Conservation (phyloP, 116 monocot species). For the Cymodocea nodosa region DNA sequence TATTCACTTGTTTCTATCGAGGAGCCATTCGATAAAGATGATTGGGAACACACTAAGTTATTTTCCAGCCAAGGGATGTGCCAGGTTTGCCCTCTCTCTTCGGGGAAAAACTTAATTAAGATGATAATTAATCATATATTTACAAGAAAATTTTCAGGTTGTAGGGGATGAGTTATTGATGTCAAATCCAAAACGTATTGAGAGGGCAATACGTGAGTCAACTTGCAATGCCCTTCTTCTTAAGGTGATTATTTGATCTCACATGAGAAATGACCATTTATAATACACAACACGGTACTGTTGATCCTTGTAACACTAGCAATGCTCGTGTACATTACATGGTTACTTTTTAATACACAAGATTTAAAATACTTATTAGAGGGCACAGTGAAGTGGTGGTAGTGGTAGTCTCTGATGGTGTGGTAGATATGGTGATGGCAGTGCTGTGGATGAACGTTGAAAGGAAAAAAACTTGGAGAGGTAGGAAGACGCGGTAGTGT, state of each 20-base stretch:
- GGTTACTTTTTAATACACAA: not conserved
- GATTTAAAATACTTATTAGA: too few species aligned
- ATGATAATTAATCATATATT: constrained; percentile 5
- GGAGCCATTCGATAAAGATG: constrained; percentile 96
- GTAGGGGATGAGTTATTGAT: constrained; percentile 86
- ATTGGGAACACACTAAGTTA: constrained; percentile 78
- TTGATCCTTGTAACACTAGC: too few species aligned
- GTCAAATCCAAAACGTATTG: constrained; percentile 82
- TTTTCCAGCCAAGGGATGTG: constrained; percentile 68
- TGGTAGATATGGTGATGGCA: too few species aligned
- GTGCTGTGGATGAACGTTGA: too few species aligned
- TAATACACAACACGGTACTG: too few species aligned
- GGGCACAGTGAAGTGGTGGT: too few species aligned
- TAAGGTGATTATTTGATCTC: constrained; percentile 37
- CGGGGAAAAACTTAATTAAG: not conserved
- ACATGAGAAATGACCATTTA: not conserved
- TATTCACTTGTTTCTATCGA: constrained; percentile 82
- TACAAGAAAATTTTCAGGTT: constrained; percentile 40
- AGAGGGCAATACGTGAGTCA: constrained; percentile 64
- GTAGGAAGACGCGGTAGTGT: too few species aligned
- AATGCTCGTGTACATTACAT: not conserved
- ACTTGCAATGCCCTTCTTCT: constrained; percentile 95
- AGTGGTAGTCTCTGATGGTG: too few species aligned
- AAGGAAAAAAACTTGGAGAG: too few species aligned
- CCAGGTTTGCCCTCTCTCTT: constrained; percentile 33